Evolutionary conservation across 371 early-diverging fungal species (phyloP), one percentile per base, ranked within the genome.

Genomic region (Haplosporangium sp.): DNA sequence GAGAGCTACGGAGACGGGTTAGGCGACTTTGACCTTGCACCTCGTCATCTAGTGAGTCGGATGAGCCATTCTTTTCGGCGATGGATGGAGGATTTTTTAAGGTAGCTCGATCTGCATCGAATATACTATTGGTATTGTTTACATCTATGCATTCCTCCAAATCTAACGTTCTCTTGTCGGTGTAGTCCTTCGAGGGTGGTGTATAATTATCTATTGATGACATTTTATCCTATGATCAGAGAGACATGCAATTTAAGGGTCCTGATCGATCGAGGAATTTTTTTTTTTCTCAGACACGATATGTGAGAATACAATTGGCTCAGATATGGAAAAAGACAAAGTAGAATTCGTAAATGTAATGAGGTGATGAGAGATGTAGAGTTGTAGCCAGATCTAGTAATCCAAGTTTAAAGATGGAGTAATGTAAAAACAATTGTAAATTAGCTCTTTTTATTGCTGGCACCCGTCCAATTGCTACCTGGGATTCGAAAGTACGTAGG

Each of bases 1-100:
- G 55, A 13, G 74, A 74, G 27, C 69, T 68, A 13, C 74, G 38
- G 47, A 74, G 19, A 9, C 47, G 60, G 11, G 65, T 74, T 15
- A 68, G 61, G 37, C 64, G 38, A 34, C 60, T 58, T 39, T 34
- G 55, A 3, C 34, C 34, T 20, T 8, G 55, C 8, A 10, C 34
- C 35, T 55, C 55, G 17, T 35, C 55, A 34, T 55, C 34, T 34
- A 34, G 34, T 2, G 35, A 35, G 17, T 34, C 17, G 20, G 35
- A 19, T 52, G 27, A 38, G 47, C 39, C 35, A 34, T 55, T 10
- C 3, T 48, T 19, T 15, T 35, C 9, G n/a, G 35, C 15, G 55
- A 34, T 15, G 35, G 55, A 15, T 20, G 55, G 10, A 2, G 55
- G 20, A 55, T 55, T 15, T 1, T 55, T 20, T 27, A 55, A 55